Conservation (phyloP, 257 asterid species). For the Parsonsia alboflavescens region DNA sequence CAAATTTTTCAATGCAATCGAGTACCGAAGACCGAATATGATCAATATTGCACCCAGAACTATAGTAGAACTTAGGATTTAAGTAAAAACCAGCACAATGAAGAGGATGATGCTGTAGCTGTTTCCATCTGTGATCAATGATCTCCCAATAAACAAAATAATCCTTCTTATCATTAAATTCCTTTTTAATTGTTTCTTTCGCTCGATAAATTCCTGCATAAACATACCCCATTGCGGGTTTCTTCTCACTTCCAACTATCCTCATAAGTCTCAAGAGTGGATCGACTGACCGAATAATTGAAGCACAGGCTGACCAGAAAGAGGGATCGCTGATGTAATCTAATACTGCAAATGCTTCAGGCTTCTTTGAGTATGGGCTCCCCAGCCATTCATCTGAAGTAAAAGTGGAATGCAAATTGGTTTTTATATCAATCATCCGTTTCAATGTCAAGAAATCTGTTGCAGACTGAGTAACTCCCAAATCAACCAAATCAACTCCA, state of each 20-base stretch:
- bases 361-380: slow-evolving; percentile 61
- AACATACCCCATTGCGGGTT: slow-evolving; percentile 82
- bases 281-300: slow-evolving; percentile 44
- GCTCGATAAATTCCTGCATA: slow-evolving; percentile 83
- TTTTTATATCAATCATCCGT: slow-evolving; percentile 60
- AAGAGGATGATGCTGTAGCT: slow-evolving; percentile 75
- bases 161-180: slow-evolving; percentile 51
- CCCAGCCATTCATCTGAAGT: slow-evolving; percentile 92
- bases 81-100: slow-evolving; percentile 90
- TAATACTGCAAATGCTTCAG: slow-evolving; percentile 47
- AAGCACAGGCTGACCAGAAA: slow-evolving; percentile 67
- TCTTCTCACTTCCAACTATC: slow-evolving; percentile 69
- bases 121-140: slow-evolving; percentile 85
- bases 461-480: slow-evolving; percentile 50
- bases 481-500: slow-evolving; percentile 77
- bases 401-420: slow-evolving; percentile 75
- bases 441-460: slow-evolving; percentile 72
- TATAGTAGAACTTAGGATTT: slow-evolving; percentile 82
- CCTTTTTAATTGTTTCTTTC: slow-evolving; percentile 83
- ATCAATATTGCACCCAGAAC: slow-evolving; percentile 69
- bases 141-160: slow-evolving; percentile 75
- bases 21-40: slow-evolving; percentile 66
- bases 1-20: slow-evolving; percentile 85
- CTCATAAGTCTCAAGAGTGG: slow-evolving; percentile 69
- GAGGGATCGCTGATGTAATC: slow-evolving; percentile 51